phyloP scores from a whole-genome alignment of 2,329 filamentous ascomycete genomes.

The Trichoderma afroharzianum region DNA sequence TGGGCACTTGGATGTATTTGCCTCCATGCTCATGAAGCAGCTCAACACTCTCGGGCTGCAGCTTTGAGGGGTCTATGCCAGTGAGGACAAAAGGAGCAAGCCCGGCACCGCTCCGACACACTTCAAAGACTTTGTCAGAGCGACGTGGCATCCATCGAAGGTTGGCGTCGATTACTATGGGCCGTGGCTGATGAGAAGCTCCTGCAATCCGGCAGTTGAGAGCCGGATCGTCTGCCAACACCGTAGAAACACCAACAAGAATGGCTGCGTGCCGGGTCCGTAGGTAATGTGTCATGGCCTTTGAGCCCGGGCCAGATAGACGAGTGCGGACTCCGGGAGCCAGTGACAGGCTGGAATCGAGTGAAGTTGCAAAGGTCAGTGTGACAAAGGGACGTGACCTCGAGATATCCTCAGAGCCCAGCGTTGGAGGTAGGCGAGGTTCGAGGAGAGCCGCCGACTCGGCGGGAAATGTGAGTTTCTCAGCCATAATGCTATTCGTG shows the following conservation, averaged over 20 bases:
- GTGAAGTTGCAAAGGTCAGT: slow-evolving; percentile 84
- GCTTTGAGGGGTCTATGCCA: slow-evolving; percentile 36
- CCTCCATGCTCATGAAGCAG: slow-evolving; percentile 50
- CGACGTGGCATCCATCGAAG: slow-evolving; percentile 65
- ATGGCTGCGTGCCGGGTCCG: slow-evolving; percentile 81
- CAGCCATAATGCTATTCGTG: slow-evolving; percentile 28
- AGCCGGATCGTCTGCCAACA: slow-evolving; percentile 77
- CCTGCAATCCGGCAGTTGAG: slow-evolving; percentile 75
- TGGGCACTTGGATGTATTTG: slow-evolving; percentile 44
- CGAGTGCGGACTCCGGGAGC: slow-evolving; percentile 75
- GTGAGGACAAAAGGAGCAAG: slow-evolving; percentile 71
- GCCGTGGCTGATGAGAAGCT: slow-evolving; percentile 66
- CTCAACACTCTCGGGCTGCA: slow-evolving; percentile 41
- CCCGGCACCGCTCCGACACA: slow-evolving; percentile 62
- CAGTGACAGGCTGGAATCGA: slow-evolving; percentile 76
- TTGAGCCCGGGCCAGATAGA: slow-evolving; percentile 78
- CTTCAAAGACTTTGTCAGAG: slow-evolving; percentile 61
- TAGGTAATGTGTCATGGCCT: slow-evolving; percentile 90
- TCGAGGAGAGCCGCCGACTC: slow-evolving; percentile 32
- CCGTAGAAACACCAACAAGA: slow-evolving; percentile 78
- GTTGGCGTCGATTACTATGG: slow-evolving; percentile 76
- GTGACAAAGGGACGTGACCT: slow-evolving; percentile 57
- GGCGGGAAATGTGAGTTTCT: slow-evolving; percentile 33
- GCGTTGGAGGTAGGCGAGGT: slow-evolving; percentile 30
- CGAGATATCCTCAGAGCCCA: neutral